Base-by-base conservation (phyloP, 225 moss, liverwort and hornwort species). In the Sphagnum tenellum region DNA sequence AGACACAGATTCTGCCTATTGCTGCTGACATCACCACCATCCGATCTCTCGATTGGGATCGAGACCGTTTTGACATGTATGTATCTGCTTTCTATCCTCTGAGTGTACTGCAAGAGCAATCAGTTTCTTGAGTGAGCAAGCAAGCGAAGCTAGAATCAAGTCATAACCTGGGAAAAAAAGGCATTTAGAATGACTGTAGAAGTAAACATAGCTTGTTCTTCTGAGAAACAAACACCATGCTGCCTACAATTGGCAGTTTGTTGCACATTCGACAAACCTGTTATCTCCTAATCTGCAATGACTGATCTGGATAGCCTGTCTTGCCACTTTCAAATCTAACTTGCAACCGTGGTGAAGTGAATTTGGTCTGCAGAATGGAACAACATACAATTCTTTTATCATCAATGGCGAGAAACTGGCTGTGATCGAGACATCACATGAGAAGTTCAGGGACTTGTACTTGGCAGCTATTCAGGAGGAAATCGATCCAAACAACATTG, bases 31-130 rank as follows among this genome's bases (percentile, higher is more conserved):
- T 89, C 12, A 96, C 82, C 11, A 88, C 89, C 10, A 85, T 96
- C 10, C 92, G 92, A 2, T 86, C 95, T 12, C 71, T 96, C 9
- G 95, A 96, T 77, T 92, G 95, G 95, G 95, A 96, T 66, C 92
- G 92, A 12, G 88, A 92, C 61, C 79, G 95, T 66, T 96, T 96
- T 60, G 95, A 96, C 48, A 96, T 96, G 88, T 91, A 47, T 61
- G 84, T 62, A 8, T 49, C 8, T 63, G 29, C 29, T 29, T 49
- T 12, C 49, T 48, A 8, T 64, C 46, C 10, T 58, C 14, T 12
- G 58, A 13, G 4, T 13, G 44, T 8, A 13, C 58, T 6, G 58
- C 44, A 44, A 58, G 12, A 44, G 13, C 44, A 44, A 4, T 58
- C 44, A 44, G 4, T 58, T 57, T 58, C 12, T 58, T 29, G 12